Evolutionary conservation across 1,284 basidiomycete genomes (phyloP).

Genomic region (Cryptococcus jaspeensis): DNA sequence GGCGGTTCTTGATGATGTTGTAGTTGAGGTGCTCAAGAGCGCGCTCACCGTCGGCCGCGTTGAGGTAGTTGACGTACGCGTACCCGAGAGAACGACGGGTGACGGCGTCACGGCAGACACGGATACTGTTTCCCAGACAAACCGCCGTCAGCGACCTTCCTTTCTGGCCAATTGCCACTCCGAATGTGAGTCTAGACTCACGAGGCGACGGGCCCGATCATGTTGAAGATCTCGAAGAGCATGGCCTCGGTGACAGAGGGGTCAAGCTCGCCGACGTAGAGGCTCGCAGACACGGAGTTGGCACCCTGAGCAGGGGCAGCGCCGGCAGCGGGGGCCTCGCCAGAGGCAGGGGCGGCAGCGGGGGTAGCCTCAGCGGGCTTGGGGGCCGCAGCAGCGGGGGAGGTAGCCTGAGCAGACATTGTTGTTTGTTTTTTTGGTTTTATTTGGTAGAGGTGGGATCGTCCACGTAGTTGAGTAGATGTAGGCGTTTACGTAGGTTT

Average conservation of each 20-base stretch:
- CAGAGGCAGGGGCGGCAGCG: constrained; percentile 24
- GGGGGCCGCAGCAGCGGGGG: constrained; percentile 28
- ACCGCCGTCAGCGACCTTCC: constrained; percentile 12
- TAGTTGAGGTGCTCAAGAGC: constrained; percentile 99
- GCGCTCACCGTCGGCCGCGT: constrained; percentile 95
- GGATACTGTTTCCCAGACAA: constrained; percentile 64
- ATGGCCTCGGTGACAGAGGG: constrained; percentile 97
- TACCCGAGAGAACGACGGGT: constrained; percentile 99
- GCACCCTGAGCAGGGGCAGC: constrained; percentile 56
- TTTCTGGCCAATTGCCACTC: constrained; percentile 2
- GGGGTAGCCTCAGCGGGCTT: constrained; percentile 23
- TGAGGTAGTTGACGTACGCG: constrained; percentile 99
- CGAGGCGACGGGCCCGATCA: constrained; percentile 99
- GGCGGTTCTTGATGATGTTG: constrained; percentile 95
- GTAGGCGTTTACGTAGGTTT: constrained; percentile 42
- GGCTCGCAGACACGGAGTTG: constrained; percentile 75
- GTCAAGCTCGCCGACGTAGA: constrained; percentile 99
- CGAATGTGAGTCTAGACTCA: constrained; percentile 49
- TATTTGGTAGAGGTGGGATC: constrained; percentile 26
- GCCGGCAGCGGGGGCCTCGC: constrained; percentile 27
- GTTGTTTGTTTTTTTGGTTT: constrained; percentile 11
- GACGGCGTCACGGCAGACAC: constrained; percentile 99
- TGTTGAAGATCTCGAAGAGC: constrained; percentile 99
- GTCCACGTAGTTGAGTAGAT: constrained; percentile 32
- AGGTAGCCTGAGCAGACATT: constrained; percentile 39